phyloP scores from a whole-genome alignment of 441 rosid genomes.

The Bruguiera hainesii region DNA sequence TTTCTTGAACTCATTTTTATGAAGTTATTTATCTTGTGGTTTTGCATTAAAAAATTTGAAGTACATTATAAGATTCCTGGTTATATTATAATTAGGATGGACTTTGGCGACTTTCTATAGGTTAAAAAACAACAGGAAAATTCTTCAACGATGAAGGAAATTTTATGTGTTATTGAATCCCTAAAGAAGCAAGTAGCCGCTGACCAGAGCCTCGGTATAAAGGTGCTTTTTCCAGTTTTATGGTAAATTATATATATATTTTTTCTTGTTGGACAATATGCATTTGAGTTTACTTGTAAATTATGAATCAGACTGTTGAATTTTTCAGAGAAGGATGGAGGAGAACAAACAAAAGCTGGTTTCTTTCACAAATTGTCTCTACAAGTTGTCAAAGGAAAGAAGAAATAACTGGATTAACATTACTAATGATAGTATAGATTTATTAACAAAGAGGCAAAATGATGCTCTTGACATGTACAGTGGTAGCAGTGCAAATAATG shows the following conservation, averaged over 20 bases:
- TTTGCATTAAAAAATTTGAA: no score
- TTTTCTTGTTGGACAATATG: not conserved
- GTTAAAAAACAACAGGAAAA: slow-evolving; percentile 31
- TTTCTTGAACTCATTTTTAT: not conserved
- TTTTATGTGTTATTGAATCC: slow-evolving; percentile 56
- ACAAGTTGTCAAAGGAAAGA: slow-evolving; percentile 54
- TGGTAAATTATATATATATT: not conserved
- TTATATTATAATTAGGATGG: not conserved
- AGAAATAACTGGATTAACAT: slow-evolving; percentile 35
- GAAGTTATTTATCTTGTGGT: no score
- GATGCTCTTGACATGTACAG: slow-evolving; percentile 64
- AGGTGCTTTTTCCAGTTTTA: slow-evolving; percentile 38
- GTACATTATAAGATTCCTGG: no score
- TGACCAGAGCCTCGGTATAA: slow-evolving; percentile 53
- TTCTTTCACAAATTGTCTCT: slow-evolving; percentile 50
- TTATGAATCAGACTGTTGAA: slow-evolving; percentile 7
- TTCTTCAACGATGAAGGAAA: slow-evolving; percentile 37
- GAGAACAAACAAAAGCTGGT: slow-evolving; percentile 63
- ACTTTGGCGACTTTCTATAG: slow-evolving; percentile 23
- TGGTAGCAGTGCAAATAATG: slow-evolving; percentile 49
- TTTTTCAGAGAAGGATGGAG: slow-evolving; percentile 68
- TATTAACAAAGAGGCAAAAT: slow-evolving; percentile 73
- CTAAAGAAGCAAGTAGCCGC: slow-evolving; percentile 68
- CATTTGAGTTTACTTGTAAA: slow-evolving; percentile 12
- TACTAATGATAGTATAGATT: slow-evolving; percentile 40